A percentile compares a stretch with the other conserved stretches of the same genome.
Conservation (phyloP, 306 rosid species). For the Malus sieversii region DNA sequence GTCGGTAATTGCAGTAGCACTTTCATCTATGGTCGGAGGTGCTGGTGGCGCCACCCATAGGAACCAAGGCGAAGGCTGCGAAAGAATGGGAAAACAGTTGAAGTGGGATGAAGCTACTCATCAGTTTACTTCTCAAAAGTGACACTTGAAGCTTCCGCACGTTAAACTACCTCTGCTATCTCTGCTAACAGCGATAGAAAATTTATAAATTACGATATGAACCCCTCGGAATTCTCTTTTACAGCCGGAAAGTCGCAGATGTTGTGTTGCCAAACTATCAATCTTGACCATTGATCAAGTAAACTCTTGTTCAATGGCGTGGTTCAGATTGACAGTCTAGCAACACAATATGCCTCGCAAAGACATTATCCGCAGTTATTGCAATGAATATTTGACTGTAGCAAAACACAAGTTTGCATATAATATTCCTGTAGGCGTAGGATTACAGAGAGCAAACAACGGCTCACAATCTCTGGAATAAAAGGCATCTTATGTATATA, state of each 20-base stretch:
- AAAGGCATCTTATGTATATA: background rate
- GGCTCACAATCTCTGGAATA: background rate
- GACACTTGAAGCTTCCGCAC: slow-evolving; percentile 13
- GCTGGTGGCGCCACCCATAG: slow-evolving; percentile 26
- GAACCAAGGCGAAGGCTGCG: slow-evolving; percentile 16
- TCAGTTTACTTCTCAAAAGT: slow-evolving; percentile 12
- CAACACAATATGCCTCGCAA: background rate
- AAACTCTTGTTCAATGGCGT: background rate
- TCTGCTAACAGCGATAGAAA: background rate
- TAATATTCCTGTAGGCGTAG: background rate
- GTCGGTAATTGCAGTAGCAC: slow-evolving; percentile 45
- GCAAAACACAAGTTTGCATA: background rate
- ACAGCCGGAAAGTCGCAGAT: background rate
- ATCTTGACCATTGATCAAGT: slow-evolving; percentile 5
- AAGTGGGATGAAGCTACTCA: slow-evolving; percentile 19
- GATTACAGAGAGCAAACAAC: background rate
- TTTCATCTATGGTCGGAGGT: slow-evolving; percentile 44
- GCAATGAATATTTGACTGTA: background rate
- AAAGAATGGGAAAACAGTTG: slow-evolving; percentile 20
- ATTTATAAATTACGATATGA: background rate
- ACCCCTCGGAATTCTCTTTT: background rate
- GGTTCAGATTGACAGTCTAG: background rate
- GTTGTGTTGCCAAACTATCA: slow-evolving; percentile 1
- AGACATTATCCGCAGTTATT: background rate
- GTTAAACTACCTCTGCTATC: background rate